These are phyloP conservation scores for Lactarius vividus DNA, from an alignment of 768 basidiomycete species.

Conservation along the genomic window DNA sequence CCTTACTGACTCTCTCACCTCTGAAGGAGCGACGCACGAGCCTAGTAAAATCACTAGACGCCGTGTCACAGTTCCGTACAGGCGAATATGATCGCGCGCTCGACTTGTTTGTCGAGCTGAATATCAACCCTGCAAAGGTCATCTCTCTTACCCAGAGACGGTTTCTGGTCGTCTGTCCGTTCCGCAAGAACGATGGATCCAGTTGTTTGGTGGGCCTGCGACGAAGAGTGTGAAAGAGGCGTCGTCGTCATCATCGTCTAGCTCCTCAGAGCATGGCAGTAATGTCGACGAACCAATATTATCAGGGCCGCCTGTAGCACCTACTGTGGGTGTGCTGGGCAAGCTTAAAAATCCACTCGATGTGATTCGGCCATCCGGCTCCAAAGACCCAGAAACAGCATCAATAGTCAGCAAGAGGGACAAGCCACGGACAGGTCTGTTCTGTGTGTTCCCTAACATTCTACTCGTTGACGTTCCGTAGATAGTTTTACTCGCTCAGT, in stretches of 20 bases:
- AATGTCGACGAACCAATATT: conserved; percentile 10
- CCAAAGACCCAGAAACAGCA: conserved; percentile 63
- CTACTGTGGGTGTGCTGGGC: conserved; percentile 45
- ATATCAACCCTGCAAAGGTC: conserved; percentile 92
- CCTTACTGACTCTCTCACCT: conserved; percentile 8
- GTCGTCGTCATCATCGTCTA: conserved; percentile 19
- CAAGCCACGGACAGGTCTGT: conserved; percentile 32
- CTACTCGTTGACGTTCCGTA: conserved; percentile 30
- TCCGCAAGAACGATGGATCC: conserved; percentile 70
- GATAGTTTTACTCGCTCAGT: conserved; percentile 69
- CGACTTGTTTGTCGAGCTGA: conserved; percentile 81
- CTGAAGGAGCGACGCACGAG: conserved; percentile 53
- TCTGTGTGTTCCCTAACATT: neutral
- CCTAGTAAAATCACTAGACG: conserved; percentile 68
- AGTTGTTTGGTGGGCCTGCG: conserved; percentile 75
- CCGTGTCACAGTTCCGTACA: conserved; percentile 70
- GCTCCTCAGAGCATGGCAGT: conserved; percentile 18
- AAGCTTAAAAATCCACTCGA: conserved; percentile 58
- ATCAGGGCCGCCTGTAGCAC: conserved; percentile 10
- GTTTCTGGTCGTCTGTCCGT: conserved; percentile 78
- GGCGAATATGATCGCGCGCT: conserved; percentile 76
- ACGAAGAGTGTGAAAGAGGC: conserved; percentile 31
- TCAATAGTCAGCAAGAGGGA: conserved; percentile 41
- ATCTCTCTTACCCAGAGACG: conserved; percentile 82
- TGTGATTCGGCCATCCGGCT: conserved; percentile 41